phyloP scores from a whole-genome alignment of 2,329 filamentous ascomycete species.

The Penicillium sp. region DNA sequence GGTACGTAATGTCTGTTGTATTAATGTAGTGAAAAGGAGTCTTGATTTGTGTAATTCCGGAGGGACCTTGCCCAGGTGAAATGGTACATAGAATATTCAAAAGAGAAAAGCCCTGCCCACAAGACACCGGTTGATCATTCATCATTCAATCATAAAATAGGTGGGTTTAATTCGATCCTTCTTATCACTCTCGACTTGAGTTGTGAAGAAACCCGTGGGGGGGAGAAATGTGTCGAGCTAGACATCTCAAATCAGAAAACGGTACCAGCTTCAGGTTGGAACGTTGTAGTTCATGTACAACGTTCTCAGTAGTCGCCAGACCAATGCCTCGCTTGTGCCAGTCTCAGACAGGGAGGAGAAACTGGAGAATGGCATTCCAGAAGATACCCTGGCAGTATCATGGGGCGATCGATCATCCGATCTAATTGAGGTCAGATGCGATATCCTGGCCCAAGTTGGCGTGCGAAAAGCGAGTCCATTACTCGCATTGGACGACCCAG shows the following conservation, averaged over 20 bases:
- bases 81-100: not conserved
- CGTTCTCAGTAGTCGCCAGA: not conserved
- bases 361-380: not conserved
- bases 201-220: not conserved
- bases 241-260: not conserved
- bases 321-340: not conserved
- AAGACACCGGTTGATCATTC: slow-evolving; percentile 12
- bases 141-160: slow-evolving; percentile 19
- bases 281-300: not conserved
- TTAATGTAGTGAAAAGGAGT: not conserved
- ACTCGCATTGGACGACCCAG: not conserved
- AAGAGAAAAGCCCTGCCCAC: slow-evolving; percentile 3
- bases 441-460: not conserved
- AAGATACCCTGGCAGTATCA: not conserved
- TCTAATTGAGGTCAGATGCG: too few species aligned
- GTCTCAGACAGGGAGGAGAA: not conserved
- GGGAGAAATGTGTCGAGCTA: not conserved
- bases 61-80: not conserved
- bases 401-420: not conserved
- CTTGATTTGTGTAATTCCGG: not conserved
- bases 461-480: not conserved
- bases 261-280: not conserved
- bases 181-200: not conserved
- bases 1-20: not conserved
- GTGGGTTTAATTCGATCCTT: not conserved